These are phyloP conservation scores for Ogataea populi-albae DNA, from an alignment of 805 yeast genomes.

Conservation along the genomic window DNA sequence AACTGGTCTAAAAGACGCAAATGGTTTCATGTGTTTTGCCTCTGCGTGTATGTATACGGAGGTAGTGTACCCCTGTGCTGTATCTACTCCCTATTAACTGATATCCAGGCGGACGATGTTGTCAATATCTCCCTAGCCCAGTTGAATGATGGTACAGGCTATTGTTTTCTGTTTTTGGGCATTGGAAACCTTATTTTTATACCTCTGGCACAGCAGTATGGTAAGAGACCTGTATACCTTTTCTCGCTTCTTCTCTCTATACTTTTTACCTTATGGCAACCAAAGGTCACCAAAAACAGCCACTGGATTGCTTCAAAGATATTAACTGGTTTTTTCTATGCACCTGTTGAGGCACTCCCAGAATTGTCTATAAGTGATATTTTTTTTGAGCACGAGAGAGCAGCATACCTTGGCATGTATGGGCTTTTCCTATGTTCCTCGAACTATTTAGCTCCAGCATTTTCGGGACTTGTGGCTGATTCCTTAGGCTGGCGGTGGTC, in stretches of 20 bases:
- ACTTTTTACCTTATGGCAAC: conserved; percentile 33
- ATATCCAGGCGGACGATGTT: conserved; percentile 15
- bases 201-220: conserved; percentile 39
- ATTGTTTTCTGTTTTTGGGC: conserved; percentile 40
- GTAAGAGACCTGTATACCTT: conserved; percentile 37
- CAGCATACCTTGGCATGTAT: conserved; percentile 46
- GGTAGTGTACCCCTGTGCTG: conserved; percentile 27
- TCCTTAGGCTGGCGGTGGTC: conserved; percentile 54
- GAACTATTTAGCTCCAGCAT: conserved; percentile 55
- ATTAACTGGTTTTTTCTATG: conserved; percentile 32
- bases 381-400: conserved; percentile 51
- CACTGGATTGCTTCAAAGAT: conserved; percentile 32
- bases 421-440: conserved; percentile 52
- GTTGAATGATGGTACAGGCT: conserved; percentile 39
- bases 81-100: conserved; percentile 27
- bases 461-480: conserved; percentile 54
- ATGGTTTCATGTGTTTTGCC: conserved; percentile 42
- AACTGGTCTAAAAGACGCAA: conserved; percentile 57
- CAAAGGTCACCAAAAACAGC: conserved; percentile 30
- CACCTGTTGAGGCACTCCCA: conserved; percentile 46
- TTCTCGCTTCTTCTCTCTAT: conserved; percentile 32
- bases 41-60: conserved; percentile 36
- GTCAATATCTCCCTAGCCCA: conserved; percentile 28
- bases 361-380: conserved; percentile 48
- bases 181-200: conserved; percentile 36